These are phyloP conservation scores for Reticulascus tulasneorum DNA, from an alignment of 2,329 filamentous ascomycete genomes.

Conservation along the genomic window DNA sequence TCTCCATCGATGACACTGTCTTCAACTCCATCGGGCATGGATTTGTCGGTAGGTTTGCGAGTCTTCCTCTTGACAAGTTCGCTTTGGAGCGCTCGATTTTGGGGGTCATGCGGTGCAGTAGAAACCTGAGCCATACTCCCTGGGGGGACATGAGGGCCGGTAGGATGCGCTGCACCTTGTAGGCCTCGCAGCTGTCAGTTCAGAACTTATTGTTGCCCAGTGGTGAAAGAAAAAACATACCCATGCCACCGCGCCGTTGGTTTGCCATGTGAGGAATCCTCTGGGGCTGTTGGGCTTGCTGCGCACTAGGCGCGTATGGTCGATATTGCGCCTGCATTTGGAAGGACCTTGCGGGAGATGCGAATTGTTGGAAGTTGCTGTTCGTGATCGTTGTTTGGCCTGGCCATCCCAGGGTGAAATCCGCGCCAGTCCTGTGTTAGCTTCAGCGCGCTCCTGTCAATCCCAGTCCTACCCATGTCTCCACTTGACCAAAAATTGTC, in stretches of 20 bases:
- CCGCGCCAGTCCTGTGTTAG: no score
- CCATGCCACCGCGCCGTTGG: constrained; percentile 50
- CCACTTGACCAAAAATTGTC: no score
- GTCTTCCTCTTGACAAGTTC: constrained; percentile 68
- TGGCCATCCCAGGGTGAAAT: no score
- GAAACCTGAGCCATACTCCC: constrained; percentile 52
- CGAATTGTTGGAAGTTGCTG: no score
- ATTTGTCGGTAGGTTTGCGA: constrained; percentile 90
- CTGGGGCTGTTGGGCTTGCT: constrained; percentile 37
- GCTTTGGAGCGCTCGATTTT: constrained; percentile 37
- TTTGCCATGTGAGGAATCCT: constrained; percentile 43
- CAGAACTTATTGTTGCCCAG: neutral
- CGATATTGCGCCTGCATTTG: constrained; percentile 53
- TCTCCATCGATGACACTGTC: constrained; percentile 73
- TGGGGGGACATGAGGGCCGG: constrained; percentile 44
- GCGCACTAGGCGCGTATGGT: constrained; percentile 32
- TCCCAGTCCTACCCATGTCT: no score
- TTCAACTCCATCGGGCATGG: constrained; percentile 85
- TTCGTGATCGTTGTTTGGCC: no score
- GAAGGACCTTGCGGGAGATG: constrained; percentile 1
- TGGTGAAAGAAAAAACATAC: constrained; percentile 29
- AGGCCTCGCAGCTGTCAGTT: neutral
- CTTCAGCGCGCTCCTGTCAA: no score
- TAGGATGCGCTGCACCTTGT: constrained; percentile 27
- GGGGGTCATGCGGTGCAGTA: constrained; percentile 44